Percentiles rank a stretch among this genome's conserved stretches.
Evolutionary conservation across 768 basidiomycete species (phyloP).

Genomic region (Suillus variegatus): DNA sequence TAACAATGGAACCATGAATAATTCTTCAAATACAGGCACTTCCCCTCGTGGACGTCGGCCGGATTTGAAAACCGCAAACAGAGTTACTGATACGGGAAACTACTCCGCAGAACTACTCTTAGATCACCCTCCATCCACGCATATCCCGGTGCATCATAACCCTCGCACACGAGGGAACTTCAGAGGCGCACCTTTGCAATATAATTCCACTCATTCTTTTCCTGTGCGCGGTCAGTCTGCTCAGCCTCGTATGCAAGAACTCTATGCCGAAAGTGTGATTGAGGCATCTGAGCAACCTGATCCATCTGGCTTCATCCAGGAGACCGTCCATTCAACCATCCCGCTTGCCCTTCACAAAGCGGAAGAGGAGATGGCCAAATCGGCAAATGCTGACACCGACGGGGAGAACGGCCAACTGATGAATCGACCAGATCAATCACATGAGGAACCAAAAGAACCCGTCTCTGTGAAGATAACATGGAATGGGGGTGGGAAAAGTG

Average conservation of each 20-base stretch:
- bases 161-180: conserved; percentile 35
- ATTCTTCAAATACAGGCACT: conserved; percentile 35
- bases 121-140: conserved; percentile 45
- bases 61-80: conserved; percentile 30
- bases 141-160: conserved; percentile 39
- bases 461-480: conserved; percentile 59
- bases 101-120: conserved; percentile 41
- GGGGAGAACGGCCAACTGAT: conserved; percentile 23
- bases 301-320: conserved; percentile 47
- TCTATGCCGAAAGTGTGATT: conserved; percentile 40
- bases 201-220: conserved; percentile 48
- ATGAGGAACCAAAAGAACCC: conserved; percentile 31
- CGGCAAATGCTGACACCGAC: conserved; percentile 13
- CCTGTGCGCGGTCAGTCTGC: conserved; percentile 33
- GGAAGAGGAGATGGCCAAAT: conserved; percentile 26
- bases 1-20: conserved; percentile 39
- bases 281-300: conserved; percentile 30
- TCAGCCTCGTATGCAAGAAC: conserved; percentile 46
- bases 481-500: conserved; percentile 63
- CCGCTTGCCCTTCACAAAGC: conserved; percentile 52
- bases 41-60: conserved; percentile 36
- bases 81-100: conserved; percentile 30
- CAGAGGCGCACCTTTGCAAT: conserved; percentile 36
- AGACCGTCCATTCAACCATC: conserved; percentile 64
- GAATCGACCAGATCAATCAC: conserved; percentile 17